Percentiles rank a stretch among this genome's conserved stretches.
Conservation (phyloP, 1,284 basidiomycete species). For the Tranzscheliella williamsii region DNA sequence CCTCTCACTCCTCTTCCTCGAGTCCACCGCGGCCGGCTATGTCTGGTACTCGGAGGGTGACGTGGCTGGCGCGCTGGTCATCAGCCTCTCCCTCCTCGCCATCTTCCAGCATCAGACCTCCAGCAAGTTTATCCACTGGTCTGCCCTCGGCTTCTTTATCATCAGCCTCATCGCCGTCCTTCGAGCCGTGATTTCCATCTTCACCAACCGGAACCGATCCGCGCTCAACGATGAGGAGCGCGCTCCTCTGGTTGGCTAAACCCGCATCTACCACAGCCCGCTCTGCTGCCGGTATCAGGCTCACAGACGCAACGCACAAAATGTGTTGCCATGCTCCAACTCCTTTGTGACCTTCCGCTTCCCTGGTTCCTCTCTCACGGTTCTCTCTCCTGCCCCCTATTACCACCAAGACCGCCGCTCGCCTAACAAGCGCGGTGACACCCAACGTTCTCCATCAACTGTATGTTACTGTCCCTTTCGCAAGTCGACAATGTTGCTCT, state of each 20-base stretch:
- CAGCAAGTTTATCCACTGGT: constrained; percentile 79
- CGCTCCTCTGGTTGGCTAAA: constrained; percentile 68
- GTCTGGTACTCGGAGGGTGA: constrained; percentile 83
- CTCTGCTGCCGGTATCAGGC: too few species aligned
- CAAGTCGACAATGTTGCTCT: too few species aligned
- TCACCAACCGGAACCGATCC: constrained; percentile 65
- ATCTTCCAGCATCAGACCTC: constrained; percentile 63
- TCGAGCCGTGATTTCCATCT: constrained; percentile 71
- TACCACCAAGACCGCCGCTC: too few species aligned
- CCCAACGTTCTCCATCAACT: too few species aligned
- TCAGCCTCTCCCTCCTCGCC: constrained; percentile 73
- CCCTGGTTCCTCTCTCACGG: too few species aligned
- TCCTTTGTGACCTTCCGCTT: too few species aligned
- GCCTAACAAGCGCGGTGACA: too few species aligned
- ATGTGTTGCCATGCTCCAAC: too few species aligned
- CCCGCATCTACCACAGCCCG: too few species aligned
- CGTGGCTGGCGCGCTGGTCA: constrained; percentile 81
- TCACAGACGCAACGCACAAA: too few species aligned
- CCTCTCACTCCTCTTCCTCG: constrained; percentile 88
- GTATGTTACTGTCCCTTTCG: too few species aligned
- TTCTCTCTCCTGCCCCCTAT: too few species aligned
- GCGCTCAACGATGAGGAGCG: constrained; percentile 75
- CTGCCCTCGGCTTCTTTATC: constrained; percentile 80
- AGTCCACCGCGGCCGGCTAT: constrained; percentile 86
- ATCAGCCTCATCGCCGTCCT: constrained; percentile 80